phyloP scores from a whole-genome alignment of 306 rosid genomes.

The Bauhinia variegata region DNA sequence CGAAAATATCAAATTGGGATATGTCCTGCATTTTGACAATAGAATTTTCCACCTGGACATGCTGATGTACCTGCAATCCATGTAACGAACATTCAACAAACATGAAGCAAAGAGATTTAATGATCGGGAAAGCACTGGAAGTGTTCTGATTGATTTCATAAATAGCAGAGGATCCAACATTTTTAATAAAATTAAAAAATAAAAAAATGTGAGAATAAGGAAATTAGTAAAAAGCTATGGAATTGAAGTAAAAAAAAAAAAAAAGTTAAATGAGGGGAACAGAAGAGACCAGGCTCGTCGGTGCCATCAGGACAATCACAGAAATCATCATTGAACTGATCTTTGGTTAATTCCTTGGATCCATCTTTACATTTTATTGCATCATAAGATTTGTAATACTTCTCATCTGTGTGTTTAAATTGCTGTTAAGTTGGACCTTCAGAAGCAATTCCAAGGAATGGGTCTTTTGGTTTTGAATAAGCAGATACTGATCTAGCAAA shows the following conservation, averaged over 20 bases:
- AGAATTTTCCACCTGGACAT: conserved; percentile 81
- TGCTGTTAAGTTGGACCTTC: conserved; percentile 48
- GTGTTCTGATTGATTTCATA: background rate
- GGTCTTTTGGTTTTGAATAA: conserved; percentile 40
- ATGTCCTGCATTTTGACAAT: conserved; percentile 81
- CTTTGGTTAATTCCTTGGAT: conserved; percentile 68
- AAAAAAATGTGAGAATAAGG: background rate
- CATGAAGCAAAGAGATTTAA: too few relatives aligned
- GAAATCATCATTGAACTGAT: conserved; percentile 88
- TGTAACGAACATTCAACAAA: background rate
- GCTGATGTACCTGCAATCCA: conserved; percentile 83
- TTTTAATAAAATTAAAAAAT: conserved; percentile 9
- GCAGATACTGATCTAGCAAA: conserved; percentile 51
- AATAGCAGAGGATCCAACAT: conserved; percentile 21
- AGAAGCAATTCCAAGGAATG: conserved; percentile 76
- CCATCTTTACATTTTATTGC: conserved; percentile 78
- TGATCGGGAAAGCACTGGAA: background rate
- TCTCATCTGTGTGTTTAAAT: conserved; percentile 61
- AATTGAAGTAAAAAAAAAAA: too few relatives aligned
- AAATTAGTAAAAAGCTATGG: background rate
- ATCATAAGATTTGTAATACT: conserved; percentile 73
- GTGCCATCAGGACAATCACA: conserved; percentile 96
- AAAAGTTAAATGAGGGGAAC: too few relatives aligned
- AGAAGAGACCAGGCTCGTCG: conserved; percentile 83
- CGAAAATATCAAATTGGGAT: conserved; percentile 59